These are phyloP conservation scores for Cladosporium sp. DNA, from an alignment of 2,329 filamentous ascomycete genomes.

Conservation along the genomic window DNA sequence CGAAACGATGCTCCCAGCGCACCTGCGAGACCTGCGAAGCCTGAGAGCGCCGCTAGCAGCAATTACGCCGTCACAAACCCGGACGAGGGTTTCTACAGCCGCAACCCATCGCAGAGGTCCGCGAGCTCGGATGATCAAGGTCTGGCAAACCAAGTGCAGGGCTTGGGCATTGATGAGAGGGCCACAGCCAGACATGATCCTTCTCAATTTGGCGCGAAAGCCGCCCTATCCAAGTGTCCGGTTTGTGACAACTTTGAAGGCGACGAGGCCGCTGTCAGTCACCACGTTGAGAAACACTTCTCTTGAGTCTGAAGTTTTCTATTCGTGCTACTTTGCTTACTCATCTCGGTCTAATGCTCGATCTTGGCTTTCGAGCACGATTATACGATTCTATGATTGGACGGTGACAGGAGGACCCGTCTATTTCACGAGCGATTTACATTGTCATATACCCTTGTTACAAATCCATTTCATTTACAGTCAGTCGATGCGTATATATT, in stretches of 20 bases:
- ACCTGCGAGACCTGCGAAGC: constrained; percentile 11
- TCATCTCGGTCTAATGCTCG: not conserved
- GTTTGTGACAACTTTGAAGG: constrained; percentile 62
- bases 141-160: constrained; percentile 2
- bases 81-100: constrained; percentile 8
- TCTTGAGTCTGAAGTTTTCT: too few species aligned
- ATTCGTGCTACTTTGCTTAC: too few species aligned
- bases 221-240: constrained; percentile 45
- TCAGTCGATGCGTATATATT: too few species aligned
- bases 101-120: constrained; percentile 5
- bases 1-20: not conserved
- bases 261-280: constrained; percentile 60
- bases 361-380: not conserved
- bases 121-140: not conserved
- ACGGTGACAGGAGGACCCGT: not conserved
- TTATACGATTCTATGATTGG: not conserved
- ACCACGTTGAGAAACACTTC: constrained; percentile 56
- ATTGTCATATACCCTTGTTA: constrained; percentile 4
- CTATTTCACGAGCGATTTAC: not conserved
- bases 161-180: constrained; percentile 3
- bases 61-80: constrained; percentile 5
- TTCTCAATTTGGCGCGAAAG: constrained; percentile 1
- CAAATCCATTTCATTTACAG: not conserved
- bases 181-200: not conserved
- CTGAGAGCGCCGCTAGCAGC: constrained; percentile 10